Evolutionary conservation across 805 yeast genomes (phyloP), one percentile per base, ranked within the genome.

Genomic region (Lachancea quebecensis): DNA sequence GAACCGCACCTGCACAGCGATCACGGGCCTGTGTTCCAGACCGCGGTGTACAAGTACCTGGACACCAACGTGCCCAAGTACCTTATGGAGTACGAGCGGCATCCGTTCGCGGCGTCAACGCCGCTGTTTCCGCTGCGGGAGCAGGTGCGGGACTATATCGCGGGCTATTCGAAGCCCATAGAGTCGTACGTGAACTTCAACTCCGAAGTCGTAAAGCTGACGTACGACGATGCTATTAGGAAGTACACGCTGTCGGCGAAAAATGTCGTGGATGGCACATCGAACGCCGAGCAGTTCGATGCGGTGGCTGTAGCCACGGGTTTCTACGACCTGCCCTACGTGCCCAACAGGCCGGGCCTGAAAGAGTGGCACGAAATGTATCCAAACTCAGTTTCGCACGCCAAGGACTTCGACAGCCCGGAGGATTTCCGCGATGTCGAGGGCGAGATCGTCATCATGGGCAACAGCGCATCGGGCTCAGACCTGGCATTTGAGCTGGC

Each of bases 381-480:
- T 50, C 83, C 84, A 1, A 70, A 64, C 2, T 66, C 74, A 1
- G 61, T 83, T 1, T 51, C 67, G 2, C 91, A 84, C 60, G 73
- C 89, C 7, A 79, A 79, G 49, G 62, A 71, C 32, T 84, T 71
- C 56, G 71, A 80, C 45, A 60, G 60, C 15, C 72, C 79, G 0
- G 68, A 67, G 1, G 69, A 67, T 11, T 82, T 69, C 47, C 27
- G 42, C 33, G 53, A 57, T 6, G 62, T 67, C 18, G 61, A 68
- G 37, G 56, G 56, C 11, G 70, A 64, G 29, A 78, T 81, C 12
- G 60, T 86, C 37, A 73, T 85, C 6, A 77, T 86, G n/a, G 95
- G 95, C 0, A 82, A 81, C 54, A 79, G 82, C 10, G 83, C 93
- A 2, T 79, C 88, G 28, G 95, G 91, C 25, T 75, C 78, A 15